Evolutionary conservation across 768 basidiomycete species (phyloP), one percentile per base, ranked within the genome.

Genomic region (Crepidotus variabilis): DNA sequence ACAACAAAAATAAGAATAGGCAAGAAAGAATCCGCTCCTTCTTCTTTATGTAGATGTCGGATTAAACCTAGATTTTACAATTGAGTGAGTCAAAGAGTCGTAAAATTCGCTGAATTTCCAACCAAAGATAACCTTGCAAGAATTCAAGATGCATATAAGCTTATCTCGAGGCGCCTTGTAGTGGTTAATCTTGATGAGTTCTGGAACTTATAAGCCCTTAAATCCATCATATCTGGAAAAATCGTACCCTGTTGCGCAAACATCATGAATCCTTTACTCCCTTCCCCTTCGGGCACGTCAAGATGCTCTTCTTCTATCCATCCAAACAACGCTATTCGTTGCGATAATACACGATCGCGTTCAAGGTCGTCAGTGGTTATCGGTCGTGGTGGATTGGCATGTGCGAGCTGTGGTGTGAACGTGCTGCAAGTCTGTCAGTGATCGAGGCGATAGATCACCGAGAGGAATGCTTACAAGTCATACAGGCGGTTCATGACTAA

Each of bases 101-200:
- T 46, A 18, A 51, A 39, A 28, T 23, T 50, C 39, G 39, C 57
- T 52, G 60, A 47, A 35, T 11, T 23, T 71, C 88, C 58, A 61
- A 94, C 96, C 97, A 65, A 97, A 98, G 63, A 99, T 98, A 70
- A 99, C 94, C 76, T 99, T 99, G 84, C 95, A 99, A 70, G 86
- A 91, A 67, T 99, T 99, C 50, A 98, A 74, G 36, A 98, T 90
- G 71, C 97, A 98, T 54, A 99, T 98, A 51, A 98, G 76, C 73
- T 99, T 99, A 72, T 99, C 97, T 45, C 97, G 81, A 7, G 97
- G 97, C 9, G 97, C 97, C 70, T 98, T 98, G 77, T 98, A 99
- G 68, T 98, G 94, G 65, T 97, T 98, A 59, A 99, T 88, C 79
- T 98, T 98, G 62, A 94, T 71, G 45, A 99, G 77, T 71, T 99